Evolutionary conservation across 2,329 filamentous ascomycete genomes (phyloP), one percentile per base, ranked within the genome.

Genomic region (Neofusicoccum kwambonambiense): DNA sequence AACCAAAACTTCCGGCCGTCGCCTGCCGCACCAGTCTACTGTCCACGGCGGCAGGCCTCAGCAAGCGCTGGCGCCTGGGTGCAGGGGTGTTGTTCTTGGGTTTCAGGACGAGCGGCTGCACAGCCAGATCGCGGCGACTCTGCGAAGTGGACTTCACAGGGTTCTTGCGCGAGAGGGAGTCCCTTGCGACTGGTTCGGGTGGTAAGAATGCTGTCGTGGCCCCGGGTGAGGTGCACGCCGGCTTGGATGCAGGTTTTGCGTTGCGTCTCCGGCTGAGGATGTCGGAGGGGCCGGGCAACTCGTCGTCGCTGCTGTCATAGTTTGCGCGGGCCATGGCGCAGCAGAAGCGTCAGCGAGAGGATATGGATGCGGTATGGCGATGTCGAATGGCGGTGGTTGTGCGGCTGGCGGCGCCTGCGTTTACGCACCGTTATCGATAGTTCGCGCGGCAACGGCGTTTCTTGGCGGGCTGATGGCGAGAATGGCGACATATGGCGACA

Each of bases 21-120:
- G 60, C 67, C 68, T 4, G 68, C 56, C 17, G 49, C 31, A 41
- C 31, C 11, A 60, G 31, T 22, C 42, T 62, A 3, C 76, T 74
- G 49, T 76, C 76, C 52, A 72, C 72, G 34, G 72, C 71, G 7
- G 76, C 69, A 8, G 74, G 71, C 22, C 74, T 69, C n/a, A 77
- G 66, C 9, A 74, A 65, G 6, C 75, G 72, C 65, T 76, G 75
- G 56, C 72, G 75, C 31, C 69, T 71, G 22, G 64, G 52, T 4
- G 74, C 72, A 42, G 70, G 72, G 2, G 70, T 65, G 3, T 52
- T 49, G 1, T 58, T 61, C 13, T 68, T 50, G 15, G 67, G 64
- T 50, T 73, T 74, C 2, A 70, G 69, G 15, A 70, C 65, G 15
- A 71, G 65, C 11, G 42, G 15, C 17, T 35, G 27, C 8, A 12